Conservation (phyloP, 495 filamentous ascomycete genomes). For the Neurospora pannonica region DNA sequence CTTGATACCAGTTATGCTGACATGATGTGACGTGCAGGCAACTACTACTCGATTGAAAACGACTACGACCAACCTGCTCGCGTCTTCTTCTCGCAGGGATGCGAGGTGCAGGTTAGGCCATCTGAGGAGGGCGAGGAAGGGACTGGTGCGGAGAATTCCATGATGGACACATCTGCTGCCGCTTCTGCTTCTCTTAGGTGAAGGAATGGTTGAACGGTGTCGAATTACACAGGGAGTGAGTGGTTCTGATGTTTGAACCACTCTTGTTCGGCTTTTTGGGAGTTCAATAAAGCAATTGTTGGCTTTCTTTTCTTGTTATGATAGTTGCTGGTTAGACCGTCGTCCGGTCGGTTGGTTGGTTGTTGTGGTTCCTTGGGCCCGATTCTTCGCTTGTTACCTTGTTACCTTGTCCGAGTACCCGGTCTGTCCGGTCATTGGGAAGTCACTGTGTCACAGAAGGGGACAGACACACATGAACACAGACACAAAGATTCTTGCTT, state of each 20-base stretch:
- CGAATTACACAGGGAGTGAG: not conserved
- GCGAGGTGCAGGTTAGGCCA: conserved; percentile 34
- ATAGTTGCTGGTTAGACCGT: not conserved
- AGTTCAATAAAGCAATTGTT: not conserved
- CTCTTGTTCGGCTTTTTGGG: not conserved
- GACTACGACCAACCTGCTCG: conserved; percentile 54
- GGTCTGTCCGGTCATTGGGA: not conserved
- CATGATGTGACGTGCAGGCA: conserved; percentile 39
- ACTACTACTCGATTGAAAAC: conserved; percentile 77
- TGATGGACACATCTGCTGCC: not conserved
- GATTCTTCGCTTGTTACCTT: not conserved
- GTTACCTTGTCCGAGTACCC: not conserved
- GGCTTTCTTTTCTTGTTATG: not conserved
- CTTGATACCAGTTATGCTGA: too few relatives aligned
- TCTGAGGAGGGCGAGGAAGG: conserved; percentile 1
- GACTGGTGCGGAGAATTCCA: not conserved
- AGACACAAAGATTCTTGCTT: not conserved
- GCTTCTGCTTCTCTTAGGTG: not conserved
- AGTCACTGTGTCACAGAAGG: not conserved
- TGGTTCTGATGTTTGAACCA: not conserved
- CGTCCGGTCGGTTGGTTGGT: too few relatives aligned
- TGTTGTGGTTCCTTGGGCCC: not conserved
- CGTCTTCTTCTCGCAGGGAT: conserved; percentile 81
- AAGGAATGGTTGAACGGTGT: not conserved
- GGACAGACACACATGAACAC: not conserved